These are phyloP conservation scores for Solanum peruvianum DNA, from an alignment of 257 asterid species.

Conservation along the genomic window DNA sequence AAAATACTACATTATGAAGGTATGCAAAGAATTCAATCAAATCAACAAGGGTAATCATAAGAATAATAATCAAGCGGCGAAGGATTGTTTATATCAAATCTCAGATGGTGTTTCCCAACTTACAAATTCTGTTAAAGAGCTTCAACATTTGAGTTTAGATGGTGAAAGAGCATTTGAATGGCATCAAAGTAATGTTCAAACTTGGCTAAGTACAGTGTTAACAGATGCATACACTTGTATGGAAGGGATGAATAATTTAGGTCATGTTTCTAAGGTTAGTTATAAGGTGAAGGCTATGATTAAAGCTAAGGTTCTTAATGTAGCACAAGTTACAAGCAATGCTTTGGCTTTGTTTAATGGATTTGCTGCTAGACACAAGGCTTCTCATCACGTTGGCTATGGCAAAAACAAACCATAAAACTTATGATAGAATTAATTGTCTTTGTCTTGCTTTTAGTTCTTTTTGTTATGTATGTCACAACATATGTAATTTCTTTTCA, in stretches of 20 bases:
- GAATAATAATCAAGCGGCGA: conserved; percentile 20
- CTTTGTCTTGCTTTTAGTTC: not conserved
- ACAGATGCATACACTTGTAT: conserved; percentile 40
- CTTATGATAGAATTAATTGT: not conserved
- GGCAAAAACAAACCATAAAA: not conserved
- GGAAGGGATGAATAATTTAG: conserved; percentile 33
- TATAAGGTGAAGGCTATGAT: conserved; percentile 23
- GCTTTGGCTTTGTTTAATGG: conserved; percentile 45
- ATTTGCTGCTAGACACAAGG: conserved; percentile 32
- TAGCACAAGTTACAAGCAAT: conserved; percentile 44
- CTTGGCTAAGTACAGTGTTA: conserved; percentile 50
- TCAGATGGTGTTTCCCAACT: conserved; percentile 46
- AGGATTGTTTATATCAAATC: conserved; percentile 56
- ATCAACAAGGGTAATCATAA: conserved; percentile 12
- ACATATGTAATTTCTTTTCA: not conserved
- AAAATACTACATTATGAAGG: conserved; percentile 23
- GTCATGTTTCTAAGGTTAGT: conserved; percentile 27
- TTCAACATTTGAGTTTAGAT: conserved; percentile 19
- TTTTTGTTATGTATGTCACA: not conserved
- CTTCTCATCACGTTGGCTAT: not conserved
- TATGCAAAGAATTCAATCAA: conserved; percentile 25
- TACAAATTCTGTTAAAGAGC: conserved; percentile 36
- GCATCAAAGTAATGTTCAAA: conserved; percentile 45
- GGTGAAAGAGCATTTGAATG: conserved; percentile 27
- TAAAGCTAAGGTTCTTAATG: conserved; percentile 44